A percentile compares a stretch with the other conserved stretches of the same genome.
phyloP scores from a whole-genome alignment of 202 grass and related monocot genomes.

The Cymbopogon flexuosus region DNA sequence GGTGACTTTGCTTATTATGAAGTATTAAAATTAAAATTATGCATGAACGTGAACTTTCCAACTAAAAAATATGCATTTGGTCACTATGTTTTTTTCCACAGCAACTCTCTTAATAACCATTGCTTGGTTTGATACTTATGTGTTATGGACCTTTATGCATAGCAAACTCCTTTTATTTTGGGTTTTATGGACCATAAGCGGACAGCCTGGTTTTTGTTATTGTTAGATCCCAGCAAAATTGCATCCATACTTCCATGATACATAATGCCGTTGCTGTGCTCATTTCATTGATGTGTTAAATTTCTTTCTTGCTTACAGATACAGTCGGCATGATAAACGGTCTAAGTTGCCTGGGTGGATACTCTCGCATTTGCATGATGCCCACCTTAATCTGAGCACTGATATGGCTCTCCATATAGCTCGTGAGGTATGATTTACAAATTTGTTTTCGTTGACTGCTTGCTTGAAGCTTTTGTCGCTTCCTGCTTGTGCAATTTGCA shows the following conservation, averaged over 20 bases:
- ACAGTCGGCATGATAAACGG: constrained; percentile 82
- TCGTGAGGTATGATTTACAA: constrained; percentile 57
- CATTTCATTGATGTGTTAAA: background rate
- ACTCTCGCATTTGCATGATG: constrained; percentile 87
- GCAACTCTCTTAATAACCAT: background rate
- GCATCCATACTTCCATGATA: background rate
- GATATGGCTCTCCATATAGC: constrained; percentile 98
- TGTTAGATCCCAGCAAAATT: background rate
- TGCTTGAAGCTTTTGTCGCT: background rate
- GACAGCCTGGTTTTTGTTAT: background rate
- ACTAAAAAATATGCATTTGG: constrained; percentile 1
- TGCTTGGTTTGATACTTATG: background rate
- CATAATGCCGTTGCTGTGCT: background rate
- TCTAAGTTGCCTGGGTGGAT: constrained; percentile 97
- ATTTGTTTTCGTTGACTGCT: constrained; percentile 5
- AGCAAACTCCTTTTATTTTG: background rate
- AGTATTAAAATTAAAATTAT: background rate
- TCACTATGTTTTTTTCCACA: background rate
- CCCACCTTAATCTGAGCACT: constrained; percentile 85
- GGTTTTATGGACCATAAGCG: background rate
- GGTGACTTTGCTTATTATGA: background rate
- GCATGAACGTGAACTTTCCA: background rate
- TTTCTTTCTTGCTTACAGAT: constrained; percentile 39
- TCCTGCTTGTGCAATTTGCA: background rate
- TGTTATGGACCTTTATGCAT: background rate